phyloP scores from a whole-genome alignment of 169 alveolate species.

The Perkinsus marinus region DNA sequence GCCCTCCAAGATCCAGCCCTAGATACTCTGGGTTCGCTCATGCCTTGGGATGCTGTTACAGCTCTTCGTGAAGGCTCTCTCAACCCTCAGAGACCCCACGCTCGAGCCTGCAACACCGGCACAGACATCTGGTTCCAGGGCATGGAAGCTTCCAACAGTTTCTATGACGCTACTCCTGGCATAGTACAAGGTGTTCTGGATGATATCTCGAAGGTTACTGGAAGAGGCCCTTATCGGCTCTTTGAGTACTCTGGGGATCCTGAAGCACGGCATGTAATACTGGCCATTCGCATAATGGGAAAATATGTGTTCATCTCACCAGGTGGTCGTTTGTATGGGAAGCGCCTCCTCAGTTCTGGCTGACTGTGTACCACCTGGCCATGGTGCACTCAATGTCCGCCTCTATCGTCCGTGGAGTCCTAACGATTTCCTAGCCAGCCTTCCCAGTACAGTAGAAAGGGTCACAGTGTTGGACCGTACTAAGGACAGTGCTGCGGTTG shows the following conservation, averaged over 20 bases:
- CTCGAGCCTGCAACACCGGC: conserved; percentile 40
- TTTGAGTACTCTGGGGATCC: conserved; percentile 32
- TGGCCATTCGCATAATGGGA: conserved; percentile 29
- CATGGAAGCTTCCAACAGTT: conserved; percentile 25
- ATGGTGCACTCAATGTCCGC: conserved; percentile 33
- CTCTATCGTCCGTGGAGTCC: conserved; percentile 44
- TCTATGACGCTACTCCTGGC: conserved; percentile 27
- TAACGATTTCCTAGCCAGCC: conserved; percentile 22
- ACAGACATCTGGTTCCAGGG: conserved; percentile 37
- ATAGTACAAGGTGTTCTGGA: conserved; percentile 25
- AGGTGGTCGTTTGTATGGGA: conserved; percentile 35
- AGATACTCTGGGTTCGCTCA: background rate
- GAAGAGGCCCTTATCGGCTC: conserved; percentile 29
- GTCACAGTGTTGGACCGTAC: conserved; percentile 36
- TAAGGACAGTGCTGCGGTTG: conserved; percentile 34
- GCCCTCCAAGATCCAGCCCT: conserved; percentile 3
- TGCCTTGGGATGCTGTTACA: conserved; percentile 8
- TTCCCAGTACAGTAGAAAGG: conserved; percentile 28
- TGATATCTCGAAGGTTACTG: conserved; percentile 24
- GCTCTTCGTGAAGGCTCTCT: conserved; percentile 25
- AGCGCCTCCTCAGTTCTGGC: conserved; percentile 35
- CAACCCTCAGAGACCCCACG: conserved; percentile 39
- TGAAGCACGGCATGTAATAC: conserved; percentile 22
- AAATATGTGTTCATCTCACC: conserved; percentile 15
- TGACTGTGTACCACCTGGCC: conserved; percentile 21